Evolutionary conservation across 73 alveolate genomes (phyloP), one percentile per base, ranked within the genome.

Genomic region (Symbiodinium pilosum): DNA sequence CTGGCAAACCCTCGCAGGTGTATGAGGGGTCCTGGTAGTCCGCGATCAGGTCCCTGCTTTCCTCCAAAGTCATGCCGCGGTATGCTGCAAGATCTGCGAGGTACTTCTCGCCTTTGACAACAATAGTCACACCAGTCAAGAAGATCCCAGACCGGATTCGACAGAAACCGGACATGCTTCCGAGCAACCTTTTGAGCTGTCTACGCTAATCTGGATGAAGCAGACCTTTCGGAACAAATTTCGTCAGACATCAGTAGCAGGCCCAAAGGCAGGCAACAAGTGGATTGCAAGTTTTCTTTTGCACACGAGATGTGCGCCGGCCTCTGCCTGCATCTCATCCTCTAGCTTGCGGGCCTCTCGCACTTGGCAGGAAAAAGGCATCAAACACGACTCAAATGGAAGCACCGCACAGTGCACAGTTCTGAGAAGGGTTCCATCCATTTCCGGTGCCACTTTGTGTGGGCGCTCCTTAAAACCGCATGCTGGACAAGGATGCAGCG

Each of bases 391-490:
- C 59, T 6, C 59, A 9, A n/a, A 14, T 14, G 14, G 14, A 47
- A 47, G 59, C 59, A 47, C 21, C 59, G 14, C 14, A 9, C 59
- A 14, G 21, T 1, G 38, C 87, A 77, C 54, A 30, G 16, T 34
- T 36, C 59, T 42, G 32, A 41, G 64, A 84, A 59, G 38, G 84
- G 36, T 42, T 39, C 95, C 95, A 89, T 89, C 95, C 95, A 89
- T 12, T 84, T 84, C 47, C 95, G 95, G 36, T 89, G 95, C 95
- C 95, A 89, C 71, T 89, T 89, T 71, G 95, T 89, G 52, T 89
- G 95, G 36, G 95, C 86, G 41, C 95, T 64, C 81, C 81, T 64
- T n/a, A 64, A 18, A 14, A 9, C 21, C 59, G 59, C 59, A n/a
- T n/a, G n/a, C n/a, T n/a, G n/a, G n/a, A n/a, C n/a, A n/a, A n/a